Evolutionary conservation across 2,329 filamentous ascomycete species (phyloP).

Genomic region (Calonectria naviculata): DNA sequence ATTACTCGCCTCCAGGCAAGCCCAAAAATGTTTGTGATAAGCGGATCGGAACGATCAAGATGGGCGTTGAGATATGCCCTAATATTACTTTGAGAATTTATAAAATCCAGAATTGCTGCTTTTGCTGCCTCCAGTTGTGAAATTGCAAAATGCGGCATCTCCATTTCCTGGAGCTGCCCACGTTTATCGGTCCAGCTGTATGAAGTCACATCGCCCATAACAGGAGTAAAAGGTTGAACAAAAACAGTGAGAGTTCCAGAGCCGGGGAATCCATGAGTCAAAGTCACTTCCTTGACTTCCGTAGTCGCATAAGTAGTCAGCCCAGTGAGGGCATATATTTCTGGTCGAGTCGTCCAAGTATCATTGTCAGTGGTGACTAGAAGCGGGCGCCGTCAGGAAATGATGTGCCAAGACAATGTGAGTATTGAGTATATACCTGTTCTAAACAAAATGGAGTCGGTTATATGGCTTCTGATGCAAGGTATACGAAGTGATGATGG

Average conservation of each 20-base stretch:
- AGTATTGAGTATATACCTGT: background rate
- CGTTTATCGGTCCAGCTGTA: background rate
- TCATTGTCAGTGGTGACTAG: background rate
- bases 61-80: background rate
- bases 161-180: background rate
- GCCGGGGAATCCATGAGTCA: background rate
- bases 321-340: background rate
- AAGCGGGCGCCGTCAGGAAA: background rate
- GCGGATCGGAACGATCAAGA: background rate
- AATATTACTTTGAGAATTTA: background rate
- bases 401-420: background rate
- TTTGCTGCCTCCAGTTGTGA: background rate
- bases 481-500: background rate
- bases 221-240: background rate
- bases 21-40: background rate
- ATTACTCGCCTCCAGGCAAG: background rate
- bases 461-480: background rate
- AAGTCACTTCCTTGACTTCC: background rate
- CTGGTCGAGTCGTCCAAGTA: background rate
- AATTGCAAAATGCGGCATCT: background rate
- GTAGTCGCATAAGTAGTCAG: background rate
- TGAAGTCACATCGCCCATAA: background rate
- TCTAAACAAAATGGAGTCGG: background rate
- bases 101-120: background rate
- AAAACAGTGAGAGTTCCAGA: background rate